Evolutionary conservation across 2,329 filamentous ascomycete genomes (phyloP).

Genomic region (Fusarium verticillioides): DNA sequence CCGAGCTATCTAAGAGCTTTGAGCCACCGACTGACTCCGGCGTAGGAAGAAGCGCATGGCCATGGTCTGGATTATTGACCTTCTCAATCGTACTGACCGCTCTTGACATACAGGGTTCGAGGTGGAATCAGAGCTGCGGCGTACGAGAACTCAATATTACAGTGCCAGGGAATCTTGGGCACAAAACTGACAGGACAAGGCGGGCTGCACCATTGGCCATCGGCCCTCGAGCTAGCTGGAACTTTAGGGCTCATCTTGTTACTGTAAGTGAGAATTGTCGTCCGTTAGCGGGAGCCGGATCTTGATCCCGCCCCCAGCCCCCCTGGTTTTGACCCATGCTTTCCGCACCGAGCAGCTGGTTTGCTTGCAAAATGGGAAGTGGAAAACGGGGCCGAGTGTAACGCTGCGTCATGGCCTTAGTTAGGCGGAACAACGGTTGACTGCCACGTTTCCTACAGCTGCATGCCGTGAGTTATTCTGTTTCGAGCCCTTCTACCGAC

Average conservation of each 20-base stretch:
- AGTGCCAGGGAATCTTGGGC: not conserved
- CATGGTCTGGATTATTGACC: not conserved
- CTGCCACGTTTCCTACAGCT: conserved; percentile 26
- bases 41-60: conserved; percentile 3
- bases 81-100: conserved; percentile 17
- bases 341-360: conserved; percentile 43
- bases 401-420: conserved; percentile 35
- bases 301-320: conserved; percentile 35
- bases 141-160: conserved; percentile 12
- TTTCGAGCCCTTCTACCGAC: conserved; percentile 10
- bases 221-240: conserved; percentile 5
- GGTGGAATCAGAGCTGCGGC: conserved; percentile 25
- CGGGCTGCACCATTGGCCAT: conserved; percentile 31
- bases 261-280: not conserved
- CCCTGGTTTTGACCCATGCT: conserved; percentile 8
- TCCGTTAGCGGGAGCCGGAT: conserved; percentile 39
- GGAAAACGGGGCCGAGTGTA: conserved; percentile 24
- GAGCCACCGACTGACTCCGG: not conserved
- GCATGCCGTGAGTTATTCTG: conserved; percentile 4
- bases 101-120: conserved; percentile 33
- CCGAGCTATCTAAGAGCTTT: not conserved
- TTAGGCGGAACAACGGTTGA: conserved; percentile 17
- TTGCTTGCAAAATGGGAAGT: conserved; percentile 31
- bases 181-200: conserved; percentile 27
- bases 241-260: conserved; percentile 2